Evolutionary conservation across 148 eudicot genomes (phyloP), one percentile per base, ranked within the genome.

Genomic region (Fallopia convolvulus): DNA sequence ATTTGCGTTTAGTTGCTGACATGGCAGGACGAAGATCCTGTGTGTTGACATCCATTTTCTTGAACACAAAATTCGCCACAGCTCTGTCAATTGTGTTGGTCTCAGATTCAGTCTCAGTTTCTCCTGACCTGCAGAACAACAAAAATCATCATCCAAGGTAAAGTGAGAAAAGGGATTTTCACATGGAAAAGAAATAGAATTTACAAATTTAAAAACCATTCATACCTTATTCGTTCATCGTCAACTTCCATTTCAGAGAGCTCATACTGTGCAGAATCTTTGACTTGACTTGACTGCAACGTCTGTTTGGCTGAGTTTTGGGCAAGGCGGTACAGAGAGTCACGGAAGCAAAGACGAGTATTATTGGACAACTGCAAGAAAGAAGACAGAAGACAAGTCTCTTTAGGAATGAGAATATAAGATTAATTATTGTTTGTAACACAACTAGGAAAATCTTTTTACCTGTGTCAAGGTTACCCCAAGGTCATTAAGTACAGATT

Each of bases 281-380:
- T 46, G 32, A 46, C 55, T 73, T 73, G 53, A 73, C 77, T 52
- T 18, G 63, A 75, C 81, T 70, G 80, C 81, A 68, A 77, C 88
- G n/a, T 21, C 46, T 83, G 87, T 3, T 83, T 79, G 52, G 80
- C 82, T 61, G 97, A 89, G 83, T 85, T 85, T 61, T 82, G 83
- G 42, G 97, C 97, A 77, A 92, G 97, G 77, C 95, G 95, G 75
- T 90, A 90, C 41, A 92, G 81, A 83, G 97, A 85, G 86, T 92
- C 97, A 65, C 95, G 86, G 63, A 92, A 85, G 88, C 97, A 87
- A 26, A 88, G 83, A 80, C 95, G 83, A 46, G 97, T 92, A 5
- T 71, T 80, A 72, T 82, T 80, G 50, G 82, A 83, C 84, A 92
- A 48, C 97, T 92, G 77, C 42, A 63, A 75, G 77, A 56, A 18